Evolutionary conservation across 768 basidiomycete species (phyloP).

Genomic region (Cystofilobasidium ferigula): DNA sequence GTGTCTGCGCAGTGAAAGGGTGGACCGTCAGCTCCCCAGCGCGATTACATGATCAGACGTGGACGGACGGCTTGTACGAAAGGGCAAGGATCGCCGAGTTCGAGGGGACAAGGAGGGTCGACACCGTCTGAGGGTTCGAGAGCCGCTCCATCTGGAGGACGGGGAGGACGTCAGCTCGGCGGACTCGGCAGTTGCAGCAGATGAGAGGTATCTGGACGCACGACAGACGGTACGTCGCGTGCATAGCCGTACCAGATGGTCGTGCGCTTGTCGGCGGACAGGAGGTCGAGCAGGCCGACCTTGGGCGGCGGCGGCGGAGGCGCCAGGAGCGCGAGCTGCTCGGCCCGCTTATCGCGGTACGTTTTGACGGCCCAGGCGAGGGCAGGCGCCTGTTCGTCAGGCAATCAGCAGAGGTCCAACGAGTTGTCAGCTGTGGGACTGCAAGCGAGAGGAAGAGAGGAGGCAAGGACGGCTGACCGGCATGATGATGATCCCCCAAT

Average conservation of each 20-base stretch:
- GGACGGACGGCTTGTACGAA: slow-evolving; percentile 16
- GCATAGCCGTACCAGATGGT: slow-evolving; percentile 12
- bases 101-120: slow-evolving; percentile 16
- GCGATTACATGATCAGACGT: not conserved
- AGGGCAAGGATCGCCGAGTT: slow-evolving; percentile 18
- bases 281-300: slow-evolving; percentile 8
- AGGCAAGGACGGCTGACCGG: too few species aligned
- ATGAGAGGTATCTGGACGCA: not conserved
- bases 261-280: slow-evolving; percentile 1
- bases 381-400: not conserved
- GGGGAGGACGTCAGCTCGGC: not conserved
- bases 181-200: not conserved
- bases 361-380: not conserved
- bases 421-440: not conserved
- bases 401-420: not conserved
- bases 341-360: not conserved
- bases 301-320: not conserved
- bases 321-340: not conserved
- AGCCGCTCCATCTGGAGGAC: slow-evolving; percentile 7
- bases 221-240: slow-evolving; percentile 2
- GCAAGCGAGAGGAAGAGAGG: not conserved
- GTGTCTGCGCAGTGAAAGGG: slow-evolving; percentile 1
- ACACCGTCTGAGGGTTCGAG: too few species aligned
- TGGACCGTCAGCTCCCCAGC: too few species aligned
- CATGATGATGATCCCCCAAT: too few species aligned